A percentile compares a stretch with the other conserved stretches of the same genome.
These are phyloP conservation scores for Telfairia occidentalis DNA, from an alignment of 331 rosid genomes.

Conservation along the genomic window DNA sequence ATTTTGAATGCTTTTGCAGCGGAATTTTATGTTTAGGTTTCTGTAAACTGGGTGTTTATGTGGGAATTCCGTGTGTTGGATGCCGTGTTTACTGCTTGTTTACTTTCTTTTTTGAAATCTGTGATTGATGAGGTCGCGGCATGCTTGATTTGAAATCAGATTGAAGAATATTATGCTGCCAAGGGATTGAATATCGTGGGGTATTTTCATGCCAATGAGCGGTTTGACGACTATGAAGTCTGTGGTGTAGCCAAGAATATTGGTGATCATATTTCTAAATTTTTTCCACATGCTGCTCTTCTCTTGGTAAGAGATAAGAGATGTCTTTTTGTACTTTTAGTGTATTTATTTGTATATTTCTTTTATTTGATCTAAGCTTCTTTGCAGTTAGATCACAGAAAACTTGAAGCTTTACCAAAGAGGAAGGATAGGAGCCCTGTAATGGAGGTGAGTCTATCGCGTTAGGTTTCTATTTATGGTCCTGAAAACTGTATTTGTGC, in stretches of 20 bases:
- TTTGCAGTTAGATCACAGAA: conserved; percentile 74
- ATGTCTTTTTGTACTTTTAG: not conserved
- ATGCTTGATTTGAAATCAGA: conserved; percentile 33
- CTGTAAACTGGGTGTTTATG: not conserved
- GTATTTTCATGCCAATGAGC: conserved; percentile 86
- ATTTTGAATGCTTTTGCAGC: not conserved
- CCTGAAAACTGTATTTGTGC: not conserved
- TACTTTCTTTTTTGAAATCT: not conserved
- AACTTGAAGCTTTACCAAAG: conserved; percentile 63
- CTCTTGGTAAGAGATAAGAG: conserved; percentile 54
- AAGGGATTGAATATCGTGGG: conserved; percentile 74
- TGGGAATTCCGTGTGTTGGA: not conserved
- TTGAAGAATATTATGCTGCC: conserved; percentile 65
- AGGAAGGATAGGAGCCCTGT: conserved; percentile 55
- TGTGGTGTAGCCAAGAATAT: conserved; percentile 68
- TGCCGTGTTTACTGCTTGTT: not conserved
- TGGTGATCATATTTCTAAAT: conserved; percentile 77
- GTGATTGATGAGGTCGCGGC: not conserved
- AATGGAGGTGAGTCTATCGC: conserved; percentile 50
- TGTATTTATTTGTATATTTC: not conserved
- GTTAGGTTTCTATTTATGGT: not conserved
- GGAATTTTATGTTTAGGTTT: not conserved
- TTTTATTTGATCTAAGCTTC: not conserved
- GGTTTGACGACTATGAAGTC: conserved; percentile 74
- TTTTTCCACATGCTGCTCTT: conserved; percentile 76